Percentiles rank a stretch among this genome's conserved stretches.
These are phyloP conservation scores for Magnusiomyces ingens DNA, from an alignment of 1,139 yeast genomes.

Conservation along the genomic window DNA sequence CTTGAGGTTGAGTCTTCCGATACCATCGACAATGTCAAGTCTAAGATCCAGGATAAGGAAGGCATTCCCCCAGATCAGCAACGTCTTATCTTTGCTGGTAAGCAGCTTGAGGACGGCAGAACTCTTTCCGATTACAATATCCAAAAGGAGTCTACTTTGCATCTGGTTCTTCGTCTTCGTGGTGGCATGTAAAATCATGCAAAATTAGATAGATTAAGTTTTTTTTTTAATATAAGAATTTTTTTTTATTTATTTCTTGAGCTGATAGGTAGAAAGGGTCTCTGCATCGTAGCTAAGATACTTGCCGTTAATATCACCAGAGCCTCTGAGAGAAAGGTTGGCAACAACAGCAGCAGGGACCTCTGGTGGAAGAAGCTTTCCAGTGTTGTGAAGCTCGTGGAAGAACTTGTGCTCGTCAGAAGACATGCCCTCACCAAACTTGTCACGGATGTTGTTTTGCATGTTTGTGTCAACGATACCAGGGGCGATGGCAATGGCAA, in stretches of 20 bases:
- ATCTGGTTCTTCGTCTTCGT: conserved; percentile 78
- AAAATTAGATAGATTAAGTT: conserved; percentile 41
- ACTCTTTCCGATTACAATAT: conserved; percentile 81
- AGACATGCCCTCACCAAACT: conserved; percentile 42
- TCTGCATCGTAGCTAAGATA: conserved; percentile 56
- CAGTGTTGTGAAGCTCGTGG: conserved; percentile 48
- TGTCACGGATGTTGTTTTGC: conserved; percentile 71
- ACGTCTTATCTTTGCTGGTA: conserved; percentile 81
- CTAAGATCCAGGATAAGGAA: conserved; percentile 53
- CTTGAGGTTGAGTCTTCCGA: conserved; percentile 88
- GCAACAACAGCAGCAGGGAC: conserved; percentile 67
- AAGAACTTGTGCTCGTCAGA: conserved; percentile 51
- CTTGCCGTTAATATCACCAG: conserved; percentile 53
- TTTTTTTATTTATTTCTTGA: conserved; percentile 5
- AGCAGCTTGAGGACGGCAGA: conserved; percentile 82
- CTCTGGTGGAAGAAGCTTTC: conserved; percentile 53
- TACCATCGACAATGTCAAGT: conserved; percentile 83
- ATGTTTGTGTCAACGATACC: conserved; percentile 87
- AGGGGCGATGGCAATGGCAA: conserved; percentile 72
- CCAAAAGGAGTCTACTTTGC: conserved; percentile 80
- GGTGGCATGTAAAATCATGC: conserved; percentile 84
- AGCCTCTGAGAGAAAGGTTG: conserved; percentile 48
- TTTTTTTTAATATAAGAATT: no score
- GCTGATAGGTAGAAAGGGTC: conserved; percentile 10
- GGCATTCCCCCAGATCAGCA: conserved; percentile 60